These are phyloP conservation scores for Pseudogymnoascus destructans DNA, from an alignment of 2,329 filamentous ascomycete genomes.

Conservation along the genomic window DNA sequence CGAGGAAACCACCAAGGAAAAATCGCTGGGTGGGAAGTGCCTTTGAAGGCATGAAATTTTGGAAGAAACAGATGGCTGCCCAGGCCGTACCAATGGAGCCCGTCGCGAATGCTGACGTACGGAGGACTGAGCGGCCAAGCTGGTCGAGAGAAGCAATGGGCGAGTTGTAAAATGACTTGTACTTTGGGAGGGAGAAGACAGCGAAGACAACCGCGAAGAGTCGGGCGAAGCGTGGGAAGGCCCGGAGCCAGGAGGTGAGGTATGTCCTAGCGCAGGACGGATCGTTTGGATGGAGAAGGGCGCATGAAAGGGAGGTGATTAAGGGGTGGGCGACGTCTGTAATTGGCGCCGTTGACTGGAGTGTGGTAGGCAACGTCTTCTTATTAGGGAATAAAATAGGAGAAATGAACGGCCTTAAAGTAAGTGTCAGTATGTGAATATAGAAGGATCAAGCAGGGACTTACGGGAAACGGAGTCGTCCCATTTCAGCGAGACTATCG, in stretches of 20 bases:
- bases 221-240: conserved; percentile 66
- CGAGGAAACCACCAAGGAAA: conserved; percentile 77
- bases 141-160: conserved; percentile 54
- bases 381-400: conserved; percentile 74
- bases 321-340: conserved; percentile 77
- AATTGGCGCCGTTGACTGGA: conserved; percentile 61
- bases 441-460: conserved; percentile 26
- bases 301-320: conserved; percentile 76
- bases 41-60: conserved; percentile 59
- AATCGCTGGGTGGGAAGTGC: conserved; percentile 73
- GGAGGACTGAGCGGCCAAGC: conserved; percentile 56
- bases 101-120: conserved; percentile 65
- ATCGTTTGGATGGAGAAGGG: conserved; percentile 73
- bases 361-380: conserved; percentile 49
- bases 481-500: conserved; percentile 70
- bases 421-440: conserved; percentile 16
- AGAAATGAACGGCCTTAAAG: conserved; percentile 56
- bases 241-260: conserved; percentile 72
- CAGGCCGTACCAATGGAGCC: conserved; percentile 77
- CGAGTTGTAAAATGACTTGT: conserved; percentile 53
- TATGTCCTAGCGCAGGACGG: conserved; percentile 82
- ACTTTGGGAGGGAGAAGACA: conserved; percentile 49
- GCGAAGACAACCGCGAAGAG: conserved; percentile 66
- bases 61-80: conserved; percentile 84
- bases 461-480: conserved; percentile 70